Base-by-base conservation (phyloP, 768 basidiomycete genomes). In the Amylocystis lapponica region DNA sequence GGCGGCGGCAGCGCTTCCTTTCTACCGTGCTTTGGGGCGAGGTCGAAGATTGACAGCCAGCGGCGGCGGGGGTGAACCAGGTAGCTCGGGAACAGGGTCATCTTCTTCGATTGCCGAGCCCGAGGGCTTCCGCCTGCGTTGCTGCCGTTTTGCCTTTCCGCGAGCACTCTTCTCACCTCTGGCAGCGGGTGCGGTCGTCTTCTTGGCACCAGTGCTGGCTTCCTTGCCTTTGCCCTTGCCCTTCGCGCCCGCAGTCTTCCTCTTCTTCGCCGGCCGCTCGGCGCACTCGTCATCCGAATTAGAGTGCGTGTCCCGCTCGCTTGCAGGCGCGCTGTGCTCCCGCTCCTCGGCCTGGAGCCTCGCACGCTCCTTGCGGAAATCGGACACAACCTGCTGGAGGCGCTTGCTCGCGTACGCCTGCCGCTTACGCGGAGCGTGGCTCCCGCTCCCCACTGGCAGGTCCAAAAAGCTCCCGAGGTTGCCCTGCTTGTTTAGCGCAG, bases 331-430 rank as follows among this genome's bases (percentile, higher is more conserved):
- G 11, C 36, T 33, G 5, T 43, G 20, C 0, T 51, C 35, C n/a
- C n/a, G n/a, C n/a, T 37, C 39, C 20, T 29, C 16, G 14, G 43
- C 33, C 10, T 47, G 45, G 38, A 36, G 55, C 65, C 48, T 66
- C 56, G 48, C 53, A 26, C 59, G 63, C 46, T 67, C 61, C 57
- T 79, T 83, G 43, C 87, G 74, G 57, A 85, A 88, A 46, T 87
- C 86, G 21, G 78, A 71, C n/a, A 92, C 83, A 8, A 91, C 85
- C 58, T 90, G 75, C 58, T 95, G 88, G 45, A 96, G 65, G 7
- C 93, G 78, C 63, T 90, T 94, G 60, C 86, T 89, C 3, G 83
- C 67, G 52, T 94, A 94, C 4, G 81, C 86, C 51, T 87, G 83
- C 27, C 86, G 76, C 56, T 83, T 80, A 30, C 85, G 73, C 1